Percentiles rank a stretch among this genome's conserved stretches.
These are phyloP conservation scores for Hericium coralloides DNA, from an alignment of 768 basidiomycete genomes.

Conservation along the genomic window DNA sequence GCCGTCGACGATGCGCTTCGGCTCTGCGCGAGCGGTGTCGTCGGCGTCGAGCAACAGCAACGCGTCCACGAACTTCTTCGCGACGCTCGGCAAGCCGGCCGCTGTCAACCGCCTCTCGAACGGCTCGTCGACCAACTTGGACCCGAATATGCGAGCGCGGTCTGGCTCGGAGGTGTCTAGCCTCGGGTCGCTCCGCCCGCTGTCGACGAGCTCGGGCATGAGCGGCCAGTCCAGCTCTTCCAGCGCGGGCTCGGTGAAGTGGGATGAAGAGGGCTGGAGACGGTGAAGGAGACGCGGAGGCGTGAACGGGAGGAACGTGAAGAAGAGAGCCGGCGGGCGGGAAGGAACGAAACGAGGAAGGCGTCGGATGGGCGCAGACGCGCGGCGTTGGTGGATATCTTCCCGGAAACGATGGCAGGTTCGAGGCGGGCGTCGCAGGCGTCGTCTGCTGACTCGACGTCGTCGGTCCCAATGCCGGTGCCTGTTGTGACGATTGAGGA, in stretches of 20 bases:
- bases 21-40: constrained; percentile 8
- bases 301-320: constrained; percentile 10
- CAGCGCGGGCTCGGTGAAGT: constrained; percentile 33
- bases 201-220: constrained; percentile 31
- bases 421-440: constrained; percentile 6
- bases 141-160: constrained; percentile 18
- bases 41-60: constrained; percentile 2
- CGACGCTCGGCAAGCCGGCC: background rate
- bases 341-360: constrained; percentile 34
- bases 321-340: constrained; percentile 5
- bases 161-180: constrained; percentile 32
- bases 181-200: constrained; percentile 38
- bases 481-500: constrained; percentile 36
- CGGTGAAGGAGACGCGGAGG: constrained; percentile 31
- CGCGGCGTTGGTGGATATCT: constrained; percentile 49
- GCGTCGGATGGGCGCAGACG: constrained; percentile 44
- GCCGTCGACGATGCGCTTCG: constrained; percentile 41
- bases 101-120: constrained; percentile 26
- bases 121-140: constrained; percentile 5
- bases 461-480: constrained; percentile 11
- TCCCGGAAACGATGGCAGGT: constrained; percentile 28
- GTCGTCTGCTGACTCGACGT: constrained; percentile 1
- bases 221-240: constrained; percentile 28
- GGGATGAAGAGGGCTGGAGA: constrained; percentile 43
- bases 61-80: too few relatives aligned